Evolutionary conservation across 176 grass and related monocot genomes (phyloP).

Genomic region (Rhipidocladum racemiflorum): DNA sequence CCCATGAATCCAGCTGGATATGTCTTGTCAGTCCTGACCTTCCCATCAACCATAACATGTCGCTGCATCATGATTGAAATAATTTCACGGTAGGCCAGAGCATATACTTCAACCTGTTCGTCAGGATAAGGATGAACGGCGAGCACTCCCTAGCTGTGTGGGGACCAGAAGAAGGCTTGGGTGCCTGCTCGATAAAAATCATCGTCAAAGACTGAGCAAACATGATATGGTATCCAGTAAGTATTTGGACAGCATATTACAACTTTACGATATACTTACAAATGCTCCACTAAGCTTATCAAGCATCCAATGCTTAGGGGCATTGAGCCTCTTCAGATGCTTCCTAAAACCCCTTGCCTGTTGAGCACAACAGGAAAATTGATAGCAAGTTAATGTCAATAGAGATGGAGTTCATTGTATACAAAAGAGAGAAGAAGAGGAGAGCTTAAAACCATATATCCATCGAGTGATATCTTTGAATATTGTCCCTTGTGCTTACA

Average conservation of each 20-base stretch:
- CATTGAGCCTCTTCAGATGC: slow-evolving; percentile 71
- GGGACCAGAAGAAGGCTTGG: slow-evolving; percentile 53
- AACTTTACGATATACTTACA: slow-evolving; percentile 33
- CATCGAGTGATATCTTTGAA: background rate
- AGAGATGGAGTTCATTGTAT: background rate
- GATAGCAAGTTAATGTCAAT: background rate
- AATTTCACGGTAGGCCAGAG: slow-evolving; percentile 47
- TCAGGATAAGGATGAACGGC: slow-evolving; percentile 39
- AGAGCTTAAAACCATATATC: too few species aligned
- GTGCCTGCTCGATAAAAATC: slow-evolving; percentile 16
- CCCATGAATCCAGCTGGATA: slow-evolving; percentile 71
- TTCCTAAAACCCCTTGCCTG: slow-evolving; percentile 68
- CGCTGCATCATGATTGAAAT: slow-evolving; percentile 62
- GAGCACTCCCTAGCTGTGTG: slow-evolving; percentile 50
- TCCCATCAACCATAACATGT: slow-evolving; percentile 59
- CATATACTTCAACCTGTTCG: slow-evolving; percentile 57
- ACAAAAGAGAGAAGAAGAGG: background rate
- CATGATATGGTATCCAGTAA: background rate
- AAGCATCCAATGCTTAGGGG: slow-evolving; percentile 63
- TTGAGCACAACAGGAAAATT: background rate
- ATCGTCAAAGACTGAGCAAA: background rate
- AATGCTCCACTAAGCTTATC: slow-evolving; percentile 66
- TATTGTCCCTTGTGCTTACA: background rate
- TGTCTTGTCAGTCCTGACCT: slow-evolving; percentile 73
- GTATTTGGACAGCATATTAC: background rate